A percentile compares a stretch with the other conserved stretches of the same genome.
phyloP scores from a whole-genome alignment of 805 yeast species.

The Ogataea kodamae region DNA sequence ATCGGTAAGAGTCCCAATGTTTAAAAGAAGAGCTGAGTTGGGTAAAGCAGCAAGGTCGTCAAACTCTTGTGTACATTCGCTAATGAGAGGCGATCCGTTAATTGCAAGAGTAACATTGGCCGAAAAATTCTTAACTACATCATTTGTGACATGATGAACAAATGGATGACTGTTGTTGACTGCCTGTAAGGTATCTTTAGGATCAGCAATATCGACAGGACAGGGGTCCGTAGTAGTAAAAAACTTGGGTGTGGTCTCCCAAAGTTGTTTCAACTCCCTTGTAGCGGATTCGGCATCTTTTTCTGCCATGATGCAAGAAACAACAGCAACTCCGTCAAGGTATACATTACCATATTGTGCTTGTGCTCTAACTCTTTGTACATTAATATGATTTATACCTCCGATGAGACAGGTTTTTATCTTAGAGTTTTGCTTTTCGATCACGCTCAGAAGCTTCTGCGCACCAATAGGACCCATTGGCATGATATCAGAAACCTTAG shows the following conservation, averaged over 20 bases:
- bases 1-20: conserved; percentile 69
- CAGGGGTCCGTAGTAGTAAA: conserved; percentile 2
- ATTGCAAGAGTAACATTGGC: conserved; percentile 83
- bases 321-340: conserved; percentile 84
- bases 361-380: conserved; percentile 52
- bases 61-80: conserved; percentile 67
- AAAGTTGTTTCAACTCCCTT: conserved; percentile 30
- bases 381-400: conserved; percentile 65
- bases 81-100: conserved; percentile 89
- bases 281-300: conserved; percentile 53
- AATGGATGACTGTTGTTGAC: conserved; percentile 43
- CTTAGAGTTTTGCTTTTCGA: conserved; percentile 33
- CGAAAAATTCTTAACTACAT: conserved; percentile 82
- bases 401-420: conserved; percentile 76
- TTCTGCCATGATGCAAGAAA: conserved; percentile 77
- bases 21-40: conserved; percentile 55
- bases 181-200: background rate
- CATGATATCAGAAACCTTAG: conserved; percentile 54
- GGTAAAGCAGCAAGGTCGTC: conserved; percentile 59
- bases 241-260: conserved; percentile 32
- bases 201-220: background rate
- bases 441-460: conserved; percentile 46
- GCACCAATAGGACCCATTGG: conserved; percentile 74
- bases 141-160: conserved; percentile 84
- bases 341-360: conserved; percentile 42